Evolutionary conservation across 257 asterid species (phyloP).

Genomic region (Knoxia roxburghii): DNA sequence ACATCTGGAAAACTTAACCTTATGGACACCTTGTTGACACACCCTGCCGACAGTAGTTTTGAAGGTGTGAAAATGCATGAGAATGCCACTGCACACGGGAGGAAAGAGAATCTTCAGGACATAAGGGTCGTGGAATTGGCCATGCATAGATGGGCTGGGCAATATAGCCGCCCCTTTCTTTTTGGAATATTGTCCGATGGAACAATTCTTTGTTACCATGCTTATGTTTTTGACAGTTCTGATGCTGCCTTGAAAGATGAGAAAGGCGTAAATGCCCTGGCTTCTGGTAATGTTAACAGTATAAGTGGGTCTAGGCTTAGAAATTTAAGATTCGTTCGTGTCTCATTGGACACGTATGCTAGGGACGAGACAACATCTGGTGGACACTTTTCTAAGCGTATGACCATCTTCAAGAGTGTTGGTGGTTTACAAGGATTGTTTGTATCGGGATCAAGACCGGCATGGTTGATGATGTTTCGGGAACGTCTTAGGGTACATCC

Average conservation of each 20-base stretch:
- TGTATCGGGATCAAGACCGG: constrained; percentile 76
- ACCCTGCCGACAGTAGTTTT: constrained; percentile 32
- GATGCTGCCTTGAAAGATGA: constrained; percentile 59
- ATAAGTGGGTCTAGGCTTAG: constrained; percentile 74
- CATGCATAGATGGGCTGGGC: constrained; percentile 83
- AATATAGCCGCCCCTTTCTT: constrained; percentile 77
- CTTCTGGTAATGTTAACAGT: constrained; percentile 35
- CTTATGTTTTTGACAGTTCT: constrained; percentile 65
- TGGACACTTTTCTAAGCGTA: constrained; percentile 56
- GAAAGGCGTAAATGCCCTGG: constrained; percentile 35
- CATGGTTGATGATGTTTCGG: constrained; percentile 92
- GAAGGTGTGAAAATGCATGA: constrained; percentile 35
- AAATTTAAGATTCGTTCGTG: constrained; percentile 77
- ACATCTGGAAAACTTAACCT: constrained; percentile 70
- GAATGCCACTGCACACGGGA: constrained; percentile 45
- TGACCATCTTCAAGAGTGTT: constrained; percentile 73
- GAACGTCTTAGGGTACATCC: constrained; percentile 91
- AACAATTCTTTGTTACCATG: constrained; percentile 88
- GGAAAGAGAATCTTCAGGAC: constrained; percentile 55
- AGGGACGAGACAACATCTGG: constrained; percentile 76
- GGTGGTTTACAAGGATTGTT: constrained; percentile 89
- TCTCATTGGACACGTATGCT: constrained; percentile 61
- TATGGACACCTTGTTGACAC: constrained; percentile 52
- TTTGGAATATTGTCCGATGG: constrained; percentile 90
- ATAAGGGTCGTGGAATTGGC: constrained; percentile 80